A percentile compares a stretch with the other conserved stretches of the same genome.
Conservation (phyloP, 108 stramenopile genomes). For the Stephanodiscus minutulus region DNA sequence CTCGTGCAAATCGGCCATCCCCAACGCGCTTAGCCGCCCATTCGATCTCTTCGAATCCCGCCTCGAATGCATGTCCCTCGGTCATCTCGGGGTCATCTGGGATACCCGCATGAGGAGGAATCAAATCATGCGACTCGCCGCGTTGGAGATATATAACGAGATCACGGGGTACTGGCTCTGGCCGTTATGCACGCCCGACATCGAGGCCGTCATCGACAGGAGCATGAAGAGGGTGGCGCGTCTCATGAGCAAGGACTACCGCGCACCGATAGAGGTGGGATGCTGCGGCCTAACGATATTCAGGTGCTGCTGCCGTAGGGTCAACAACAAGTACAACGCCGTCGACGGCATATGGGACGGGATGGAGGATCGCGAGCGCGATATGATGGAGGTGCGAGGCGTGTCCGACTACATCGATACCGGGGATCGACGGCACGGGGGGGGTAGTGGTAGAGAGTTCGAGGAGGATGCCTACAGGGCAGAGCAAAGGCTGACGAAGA, state of each 20-base stretch:
- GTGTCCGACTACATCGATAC: slow-evolving; percentile 27
- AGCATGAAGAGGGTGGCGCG: slow-evolving; percentile 38
- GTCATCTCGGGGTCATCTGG: slow-evolving; percentile 41
- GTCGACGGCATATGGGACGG: slow-evolving; percentile 31
- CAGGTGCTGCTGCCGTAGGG: slow-evolving; percentile 33
- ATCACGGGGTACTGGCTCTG: slow-evolving; percentile 42
- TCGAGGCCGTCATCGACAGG: slow-evolving; percentile 32
- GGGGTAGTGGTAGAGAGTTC: slow-evolving; percentile 9
- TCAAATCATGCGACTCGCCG: slow-evolving; percentile 42
- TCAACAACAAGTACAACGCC: slow-evolving; percentile 12
- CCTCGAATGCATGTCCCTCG: slow-evolving; percentile 44
- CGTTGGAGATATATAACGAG: slow-evolving; percentile 48
- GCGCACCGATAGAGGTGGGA: slow-evolving; percentile 33
- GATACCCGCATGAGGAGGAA: slow-evolving; percentile 41
- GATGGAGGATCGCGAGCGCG: slow-evolving; percentile 27
- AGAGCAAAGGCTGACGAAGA: slow-evolving; percentile 9
- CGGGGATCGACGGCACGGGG: slow-evolving; percentile 1
- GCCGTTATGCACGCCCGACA: slow-evolving; percentile 37
- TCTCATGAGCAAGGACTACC: slow-evolving; percentile 42
- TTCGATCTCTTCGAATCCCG: slow-evolving; percentile 47
- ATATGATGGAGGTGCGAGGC: slow-evolving; percentile 24
- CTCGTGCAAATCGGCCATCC: slow-evolving; percentile 44
- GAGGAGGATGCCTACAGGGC: slow-evolving; percentile 35
- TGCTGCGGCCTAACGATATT: slow-evolving; percentile 44
- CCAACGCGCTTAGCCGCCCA: slow-evolving; percentile 26